Evolutionary conservation across 2,329 filamentous ascomycete species (phyloP).

Genomic region (Boeremia exigua): DNA sequence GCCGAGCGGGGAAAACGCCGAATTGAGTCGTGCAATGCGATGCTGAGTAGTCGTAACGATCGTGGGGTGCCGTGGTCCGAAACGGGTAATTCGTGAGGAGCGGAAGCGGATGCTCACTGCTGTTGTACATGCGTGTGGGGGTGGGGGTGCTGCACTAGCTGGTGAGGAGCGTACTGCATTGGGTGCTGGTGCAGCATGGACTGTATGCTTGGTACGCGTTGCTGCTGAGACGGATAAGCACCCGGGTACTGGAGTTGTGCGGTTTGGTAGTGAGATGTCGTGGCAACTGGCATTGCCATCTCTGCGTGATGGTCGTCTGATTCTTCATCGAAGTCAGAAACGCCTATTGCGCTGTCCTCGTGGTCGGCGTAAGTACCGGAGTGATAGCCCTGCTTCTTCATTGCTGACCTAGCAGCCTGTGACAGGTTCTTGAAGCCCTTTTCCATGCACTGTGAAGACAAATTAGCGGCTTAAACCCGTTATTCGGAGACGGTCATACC

Average conservation of each 20-base stretch:
- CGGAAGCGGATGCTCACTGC: slow-evolving; percentile 1
- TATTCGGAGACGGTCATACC: slow-evolving; percentile 54
- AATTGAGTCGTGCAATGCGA: slow-evolving; percentile 5
- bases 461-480: slow-evolving; percentile 15
- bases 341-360: slow-evolving; percentile 74
- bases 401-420: slow-evolving; percentile 69
- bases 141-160: slow-evolving; percentile 25
- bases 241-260: slow-evolving; percentile 22
- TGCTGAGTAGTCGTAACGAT: slow-evolving; percentile 13
- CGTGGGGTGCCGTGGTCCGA: neutral
- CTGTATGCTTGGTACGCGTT: slow-evolving; percentile 49
- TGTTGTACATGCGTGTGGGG: slow-evolving; percentile 12
- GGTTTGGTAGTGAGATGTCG: slow-evolving; percentile 25
- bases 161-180: slow-evolving; percentile 29
- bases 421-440: slow-evolving; percentile 83
- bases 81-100: neutral
- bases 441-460: slow-evolving; percentile 72
- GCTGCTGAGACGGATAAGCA: slow-evolving; percentile 32
- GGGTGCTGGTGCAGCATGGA: slow-evolving; percentile 43
- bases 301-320: slow-evolving; percentile 42
- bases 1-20: slow-evolving; percentile 12
- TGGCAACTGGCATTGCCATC: slow-evolving; percentile 31
- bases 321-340: slow-evolving; percentile 57
- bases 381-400: slow-evolving; percentile 62
- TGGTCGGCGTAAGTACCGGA: slow-evolving; percentile 52